Percentiles rank a stretch among this genome's conserved stretches.
phyloP scores from a whole-genome alignment of 1,284 basidiomycete species.

The Rhodotorula sp. region DNA sequence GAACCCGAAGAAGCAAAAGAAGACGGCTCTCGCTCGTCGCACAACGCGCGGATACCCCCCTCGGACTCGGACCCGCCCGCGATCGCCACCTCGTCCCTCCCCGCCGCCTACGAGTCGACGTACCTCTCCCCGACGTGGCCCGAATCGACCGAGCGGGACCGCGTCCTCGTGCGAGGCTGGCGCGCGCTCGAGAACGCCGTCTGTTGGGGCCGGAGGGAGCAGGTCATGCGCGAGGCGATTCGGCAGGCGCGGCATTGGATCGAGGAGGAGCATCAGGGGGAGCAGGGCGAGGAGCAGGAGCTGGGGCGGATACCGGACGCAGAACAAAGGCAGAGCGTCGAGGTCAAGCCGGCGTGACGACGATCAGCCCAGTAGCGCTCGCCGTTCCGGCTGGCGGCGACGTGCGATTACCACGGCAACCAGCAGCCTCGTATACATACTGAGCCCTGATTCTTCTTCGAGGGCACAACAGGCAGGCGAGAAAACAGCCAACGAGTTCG shows the following conservation, averaged over 20 bases:
- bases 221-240: constrained; percentile 29
- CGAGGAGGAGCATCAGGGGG: not conserved
- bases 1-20: not conserved
- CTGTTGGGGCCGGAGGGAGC: constrained; percentile 33
- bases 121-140: constrained; percentile 27
- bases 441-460: too few species aligned
- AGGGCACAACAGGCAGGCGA: too few species aligned
- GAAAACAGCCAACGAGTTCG: too few species aligned
- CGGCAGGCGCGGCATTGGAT: constrained; percentile 6
- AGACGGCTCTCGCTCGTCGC: not conserved
- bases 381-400: too few species aligned
- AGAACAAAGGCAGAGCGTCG: too few species aligned
- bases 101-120: not conserved
- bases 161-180: constrained; percentile 26
- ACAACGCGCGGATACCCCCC: not conserved
- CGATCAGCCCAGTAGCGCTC: too few species aligned
- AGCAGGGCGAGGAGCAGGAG: not conserved
- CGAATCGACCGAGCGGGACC: constrained; percentile 28
- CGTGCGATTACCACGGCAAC: too few species aligned
- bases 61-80: constrained; percentile 6
- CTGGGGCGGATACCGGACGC: too few species aligned
- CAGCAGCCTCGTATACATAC: too few species aligned
- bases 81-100: not conserved
- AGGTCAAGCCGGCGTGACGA: too few species aligned
- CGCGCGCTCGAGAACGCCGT: constrained; percentile 12